Conservation (phyloP, 306 rosid species). For the Prunus salicina region DNA sequence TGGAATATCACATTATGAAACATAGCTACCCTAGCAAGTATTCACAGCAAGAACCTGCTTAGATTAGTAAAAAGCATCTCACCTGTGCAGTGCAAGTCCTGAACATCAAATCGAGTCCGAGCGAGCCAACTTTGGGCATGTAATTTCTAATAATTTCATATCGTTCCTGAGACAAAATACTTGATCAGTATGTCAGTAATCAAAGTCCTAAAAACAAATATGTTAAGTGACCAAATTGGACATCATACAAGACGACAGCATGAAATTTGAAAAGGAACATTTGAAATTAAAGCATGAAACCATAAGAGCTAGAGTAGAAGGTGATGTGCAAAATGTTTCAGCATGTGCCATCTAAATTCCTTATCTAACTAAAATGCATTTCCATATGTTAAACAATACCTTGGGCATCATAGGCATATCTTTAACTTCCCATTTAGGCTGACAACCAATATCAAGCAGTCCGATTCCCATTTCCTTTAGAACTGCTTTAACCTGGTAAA, state of each 20-base stretch:
- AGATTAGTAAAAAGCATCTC: conserved; percentile 22
- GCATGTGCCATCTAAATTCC: conserved; percentile 1
- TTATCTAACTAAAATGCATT: background rate
- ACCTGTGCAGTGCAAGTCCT: conserved; percentile 99
- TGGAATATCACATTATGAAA: conserved; percentile 8
- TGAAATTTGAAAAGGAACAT: conserved; percentile 1
- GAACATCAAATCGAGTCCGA: conserved; percentile 98
- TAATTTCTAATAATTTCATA: conserved; percentile 84
- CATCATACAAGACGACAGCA: background rate
- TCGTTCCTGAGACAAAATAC: conserved; percentile 71
- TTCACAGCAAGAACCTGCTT: conserved; percentile 3
- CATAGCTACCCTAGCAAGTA: background rate
- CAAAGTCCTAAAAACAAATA: background rate
- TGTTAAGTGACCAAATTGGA: background rate
- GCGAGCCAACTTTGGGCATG: conserved; percentile 97
- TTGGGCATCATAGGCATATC: conserved; percentile 98
- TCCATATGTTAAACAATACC: conserved; percentile 40
- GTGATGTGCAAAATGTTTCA: background rate
- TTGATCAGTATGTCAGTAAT: conserved; percentile 32
- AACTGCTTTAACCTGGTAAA: conserved; percentile 83
- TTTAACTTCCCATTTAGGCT: conserved; percentile 84
- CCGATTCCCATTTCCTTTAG: conserved; percentile 99
- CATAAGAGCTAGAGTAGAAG: no score
- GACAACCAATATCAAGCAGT: conserved; percentile 96
- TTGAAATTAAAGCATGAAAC: no score